Evolutionary conservation across 805 yeast genomes (phyloP), one percentile per base, ranked within the genome.

Genomic region (Ogataea corticis): DNA sequence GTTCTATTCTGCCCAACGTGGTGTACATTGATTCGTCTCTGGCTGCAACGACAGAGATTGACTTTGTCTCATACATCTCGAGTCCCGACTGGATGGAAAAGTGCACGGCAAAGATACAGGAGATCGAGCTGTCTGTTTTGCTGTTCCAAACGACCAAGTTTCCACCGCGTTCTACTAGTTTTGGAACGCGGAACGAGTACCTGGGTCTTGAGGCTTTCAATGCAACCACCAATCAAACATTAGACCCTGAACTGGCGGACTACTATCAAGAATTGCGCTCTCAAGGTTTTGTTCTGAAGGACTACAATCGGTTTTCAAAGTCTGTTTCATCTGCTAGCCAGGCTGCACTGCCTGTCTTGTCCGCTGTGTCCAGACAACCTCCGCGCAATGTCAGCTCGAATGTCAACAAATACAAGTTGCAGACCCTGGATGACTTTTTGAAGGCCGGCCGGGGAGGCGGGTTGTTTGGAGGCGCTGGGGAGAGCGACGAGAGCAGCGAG

Each of bases 341-440:
- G n/a, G 19, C 30, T 21, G 37, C 15, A 4, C 27, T 13, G n/a
- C 37, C 12, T 19, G 29, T 34, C 3, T 19, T 12, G 13, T 15
- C 28, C 6, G 28, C 28, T 7, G 28, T 19, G 15, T 6, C 16
- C 13, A 16, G 35, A 10, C 35, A 16, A 11, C 35, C 7, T 3
- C 13, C 35, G 17, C 14, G 37, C 28, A 18, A n/a, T 17, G 23
- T 15, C 16, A 17, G 19, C 9, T 38, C 48, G 5, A 51, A 56
- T 15, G 54, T 56, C 25, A 69, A 65, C 51, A 72, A 70, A 43
- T 83, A 80, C 56, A 76, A 79, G 48, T 64, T 86, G 31, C 96
- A 88, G 62, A 85, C 91, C 46, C 67, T 91, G 46, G 97, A 91
- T 58, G 98, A 91, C 50, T 91, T 91, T 62, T 82, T 91, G 33